Evolutionary conservation across 2,329 filamentous ascomycete species (phyloP).

Genomic region (Gaeumannomyces tritici): DNA sequence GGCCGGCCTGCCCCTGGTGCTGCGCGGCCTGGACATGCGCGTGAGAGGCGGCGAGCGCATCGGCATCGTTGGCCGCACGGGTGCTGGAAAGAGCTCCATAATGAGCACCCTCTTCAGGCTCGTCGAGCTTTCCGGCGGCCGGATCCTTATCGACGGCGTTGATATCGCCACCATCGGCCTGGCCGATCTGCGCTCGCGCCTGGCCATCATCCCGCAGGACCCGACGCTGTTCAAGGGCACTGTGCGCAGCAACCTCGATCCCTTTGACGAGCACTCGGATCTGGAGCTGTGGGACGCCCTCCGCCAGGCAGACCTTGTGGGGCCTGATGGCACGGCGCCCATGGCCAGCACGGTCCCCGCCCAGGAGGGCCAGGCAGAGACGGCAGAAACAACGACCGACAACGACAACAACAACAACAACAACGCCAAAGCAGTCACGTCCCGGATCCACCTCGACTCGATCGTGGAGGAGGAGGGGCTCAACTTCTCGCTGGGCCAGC

Average conservation of each 20-base stretch:
- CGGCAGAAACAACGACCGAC: slow-evolving; percentile 12
- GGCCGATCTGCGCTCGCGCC: slow-evolving; percentile 62
- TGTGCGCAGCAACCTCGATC: slow-evolving; percentile 70
- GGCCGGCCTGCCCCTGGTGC: slow-evolving; percentile 59
- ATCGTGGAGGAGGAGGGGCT: slow-evolving; percentile 87
- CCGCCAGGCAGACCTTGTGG: slow-evolving; percentile 65
- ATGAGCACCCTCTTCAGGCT: slow-evolving; percentile 77
- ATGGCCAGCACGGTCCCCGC: slow-evolving; percentile 5
- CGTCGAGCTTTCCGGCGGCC: slow-evolving; percentile 53
- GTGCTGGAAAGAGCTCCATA: slow-evolving; percentile 75
- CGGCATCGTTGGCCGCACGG: slow-evolving; percentile 72
- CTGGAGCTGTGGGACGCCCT: slow-evolving; percentile 70
- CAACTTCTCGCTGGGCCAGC: slow-evolving; percentile 91
- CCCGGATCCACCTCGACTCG: slow-evolving; percentile 72
- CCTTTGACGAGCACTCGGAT: slow-evolving; percentile 70
- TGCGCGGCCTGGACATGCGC: slow-evolving; percentile 62
- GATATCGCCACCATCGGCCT: slow-evolving; percentile 67
- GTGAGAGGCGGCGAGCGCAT: slow-evolving; percentile 69
- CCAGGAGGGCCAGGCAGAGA: neutral
- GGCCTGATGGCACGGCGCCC: slow-evolving; percentile 20
- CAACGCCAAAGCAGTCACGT: slow-evolving; percentile 14
- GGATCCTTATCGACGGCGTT: slow-evolving; percentile 55
- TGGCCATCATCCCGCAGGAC: slow-evolving; percentile 79
- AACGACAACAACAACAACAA: too few relatives aligned
- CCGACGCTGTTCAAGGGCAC: slow-evolving; percentile 77